Percentiles rank a stretch among this genome's conserved stretches.
phyloP scores from a whole-genome alignment of 371 early-diverging fungal genomes.

The Mortierella polycephala region DNA sequence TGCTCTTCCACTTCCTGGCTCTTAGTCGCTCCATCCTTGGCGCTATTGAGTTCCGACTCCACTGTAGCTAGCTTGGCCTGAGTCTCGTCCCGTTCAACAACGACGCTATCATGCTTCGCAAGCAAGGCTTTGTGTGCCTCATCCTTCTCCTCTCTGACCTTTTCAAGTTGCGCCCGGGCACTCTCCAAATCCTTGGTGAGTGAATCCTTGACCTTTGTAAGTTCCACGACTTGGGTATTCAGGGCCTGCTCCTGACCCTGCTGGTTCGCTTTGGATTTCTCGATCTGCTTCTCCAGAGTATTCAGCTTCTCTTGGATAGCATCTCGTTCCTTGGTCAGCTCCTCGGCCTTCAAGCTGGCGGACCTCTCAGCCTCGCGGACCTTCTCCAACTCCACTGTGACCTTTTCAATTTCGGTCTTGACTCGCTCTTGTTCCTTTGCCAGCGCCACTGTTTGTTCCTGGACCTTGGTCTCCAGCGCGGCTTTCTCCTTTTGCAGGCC shows the following conservation, averaged over 20 bases:
- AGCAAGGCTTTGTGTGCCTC: slow-evolving; percentile 32
- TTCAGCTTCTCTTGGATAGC: slow-evolving; percentile 48
- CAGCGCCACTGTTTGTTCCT: slow-evolving; percentile 15
- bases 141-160: slow-evolving; percentile 21
- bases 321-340: slow-evolving; percentile 23
- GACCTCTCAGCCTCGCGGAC: slow-evolving; percentile 15
- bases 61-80: slow-evolving; percentile 15
- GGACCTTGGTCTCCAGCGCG: slow-evolving; percentile 16
- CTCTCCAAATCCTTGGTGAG: slow-evolving; percentile 38
- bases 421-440: slow-evolving; percentile 17
- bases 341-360: slow-evolving; percentile 2
- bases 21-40: slow-evolving; percentile 20
- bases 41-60: slow-evolving; percentile 15
- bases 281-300: slow-evolving; percentile 56
- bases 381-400: slow-evolving; percentile 6
- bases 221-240: slow-evolving; percentile 15
- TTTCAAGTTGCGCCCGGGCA: slow-evolving; percentile 46
- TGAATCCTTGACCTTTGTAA: slow-evolving; percentile 31
- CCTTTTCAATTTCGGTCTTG: slow-evolving; percentile 12
- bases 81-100: slow-evolving; percentile 22
- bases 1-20: slow-evolving; percentile 17
- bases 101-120: slow-evolving; percentile 33
- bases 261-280: slow-evolving; percentile 16
- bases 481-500: slow-evolving; percentile 21
- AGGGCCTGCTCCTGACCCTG: slow-evolving; percentile 37